These are phyloP conservation scores for Santalum album DNA, from an alignment of 164 flowering plant genomes.

Conservation along the genomic window DNA sequence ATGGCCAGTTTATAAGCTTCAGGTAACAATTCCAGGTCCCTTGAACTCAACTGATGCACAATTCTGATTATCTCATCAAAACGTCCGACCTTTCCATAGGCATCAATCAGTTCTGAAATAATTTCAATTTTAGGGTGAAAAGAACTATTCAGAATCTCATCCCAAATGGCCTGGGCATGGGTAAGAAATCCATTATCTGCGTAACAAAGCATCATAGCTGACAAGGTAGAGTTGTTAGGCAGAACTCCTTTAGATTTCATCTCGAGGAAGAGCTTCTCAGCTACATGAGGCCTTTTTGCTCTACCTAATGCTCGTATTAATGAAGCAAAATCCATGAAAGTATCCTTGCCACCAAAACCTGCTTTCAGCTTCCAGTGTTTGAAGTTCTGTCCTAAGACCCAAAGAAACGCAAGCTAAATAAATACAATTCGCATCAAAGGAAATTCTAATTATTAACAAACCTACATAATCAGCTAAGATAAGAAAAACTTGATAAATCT, in stretches of 20 bases:
- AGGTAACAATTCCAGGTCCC: slow-evolving; percentile 26
- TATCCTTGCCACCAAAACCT: not conserved
- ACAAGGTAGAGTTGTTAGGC: slow-evolving; percentile 25
- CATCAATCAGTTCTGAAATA: slow-evolving; percentile 43
- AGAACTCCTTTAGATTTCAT: slow-evolving; percentile 27
- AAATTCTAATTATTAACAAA: no score
- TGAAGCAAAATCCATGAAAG: slow-evolving; percentile 15
- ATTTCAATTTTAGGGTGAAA: slow-evolving; percentile 30
- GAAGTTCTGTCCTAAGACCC: no score
- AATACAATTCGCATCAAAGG: no score
- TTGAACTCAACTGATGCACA: slow-evolving; percentile 30
- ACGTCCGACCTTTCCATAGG: slow-evolving; percentile 37
- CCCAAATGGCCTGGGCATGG: slow-evolving; percentile 47
- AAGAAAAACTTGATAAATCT: no score
- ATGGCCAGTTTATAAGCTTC: slow-evolving; percentile 41
- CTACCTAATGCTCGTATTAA: slow-evolving; percentile 16
- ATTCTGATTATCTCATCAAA: slow-evolving; percentile 41
- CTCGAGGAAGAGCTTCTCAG: slow-evolving; percentile 28
- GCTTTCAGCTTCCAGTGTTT: no score
- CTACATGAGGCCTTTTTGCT: slow-evolving; percentile 26
- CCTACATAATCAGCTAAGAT: no score
- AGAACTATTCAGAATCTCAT: slow-evolving; percentile 52
- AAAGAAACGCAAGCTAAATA: no score
- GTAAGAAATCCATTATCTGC: slow-evolving; percentile 43
- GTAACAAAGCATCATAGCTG: slow-evolving; percentile 48